Evolutionary conservation across 495 filamentous ascomycete species (phyloP).

Genomic region (Aspergillus bridgeri): DNA sequence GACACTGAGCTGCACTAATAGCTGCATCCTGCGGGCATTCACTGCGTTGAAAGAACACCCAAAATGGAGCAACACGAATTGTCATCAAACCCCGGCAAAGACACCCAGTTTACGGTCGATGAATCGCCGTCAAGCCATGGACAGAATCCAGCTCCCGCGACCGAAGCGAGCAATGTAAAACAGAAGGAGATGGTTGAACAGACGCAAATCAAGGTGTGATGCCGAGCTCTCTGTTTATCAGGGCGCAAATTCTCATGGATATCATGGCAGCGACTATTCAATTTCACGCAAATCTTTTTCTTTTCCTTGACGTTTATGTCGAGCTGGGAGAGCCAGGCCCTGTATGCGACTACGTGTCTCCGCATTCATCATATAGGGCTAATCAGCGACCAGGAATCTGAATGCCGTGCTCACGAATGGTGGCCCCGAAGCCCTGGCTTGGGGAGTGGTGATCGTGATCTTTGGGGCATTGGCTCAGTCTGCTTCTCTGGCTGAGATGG

Average conservation of each 20-base stretch:
- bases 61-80: conserved; percentile 1
- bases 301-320: conserved; percentile 21
- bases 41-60: background rate
- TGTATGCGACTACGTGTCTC: conserved; percentile 4
- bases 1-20: too few relatives aligned
- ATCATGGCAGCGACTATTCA: conserved; percentile 18
- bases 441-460: conserved; percentile 20
- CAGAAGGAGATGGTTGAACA: background rate
- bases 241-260: background rate
- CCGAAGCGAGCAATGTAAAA: background rate
- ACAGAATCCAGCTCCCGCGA: background rate
- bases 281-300: conserved; percentile 21
- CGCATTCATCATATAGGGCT: background rate
- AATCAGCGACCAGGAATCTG: conserved; percentile 9
- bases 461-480: conserved; percentile 20
- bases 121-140: background rate
- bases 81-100: background rate
- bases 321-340: conserved; percentile 19
- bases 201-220: background rate
- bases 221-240: too few relatives aligned
- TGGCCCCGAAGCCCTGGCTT: conserved; percentile 15
- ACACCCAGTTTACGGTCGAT: background rate
- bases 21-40: background rate
- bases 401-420: conserved; percentile 17
- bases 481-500: conserved; percentile 32